These are phyloP conservation scores for Phalaenopsis aphrodite DNA, from an alignment of 106 monocot genomes.

Conservation along the genomic window DNA sequence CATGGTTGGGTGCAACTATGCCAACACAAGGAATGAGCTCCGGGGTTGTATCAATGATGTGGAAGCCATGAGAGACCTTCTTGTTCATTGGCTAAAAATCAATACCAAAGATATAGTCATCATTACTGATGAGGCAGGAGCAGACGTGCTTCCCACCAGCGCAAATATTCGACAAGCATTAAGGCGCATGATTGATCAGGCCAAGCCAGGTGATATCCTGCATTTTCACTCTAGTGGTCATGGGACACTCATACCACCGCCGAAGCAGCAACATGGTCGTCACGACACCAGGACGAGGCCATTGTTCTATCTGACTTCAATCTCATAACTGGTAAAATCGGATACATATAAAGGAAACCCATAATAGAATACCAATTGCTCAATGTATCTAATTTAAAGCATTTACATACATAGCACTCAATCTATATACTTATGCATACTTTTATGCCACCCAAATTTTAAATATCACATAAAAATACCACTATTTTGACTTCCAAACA, in stretches of 20 bases:
- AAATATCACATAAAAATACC: too few relatives aligned
- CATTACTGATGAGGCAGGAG: constrained; percentile 42
- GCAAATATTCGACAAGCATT: constrained; percentile 42
- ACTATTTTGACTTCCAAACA: too few relatives aligned
- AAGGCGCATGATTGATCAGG: constrained; percentile 29
- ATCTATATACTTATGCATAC: too few relatives aligned
- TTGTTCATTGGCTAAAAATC: constrained; percentile 56
- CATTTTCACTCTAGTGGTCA: constrained; percentile 93
- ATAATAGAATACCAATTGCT: too few relatives aligned
- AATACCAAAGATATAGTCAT: constrained; percentile 23
- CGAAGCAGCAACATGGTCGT: constrained; percentile 11
- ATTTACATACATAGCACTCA: too few relatives aligned
- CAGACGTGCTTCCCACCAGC: constrained; percentile 42
- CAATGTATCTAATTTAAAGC: too few relatives aligned
- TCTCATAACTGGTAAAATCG: constrained; percentile 48
- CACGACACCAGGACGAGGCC: constrained; percentile 36
- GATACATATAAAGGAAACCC: too few relatives aligned
- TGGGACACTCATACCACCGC: constrained; percentile 48
- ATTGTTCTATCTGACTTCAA: constrained; percentile 84
- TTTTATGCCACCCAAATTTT: too few relatives aligned
- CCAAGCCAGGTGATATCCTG: constrained; percentile 53
- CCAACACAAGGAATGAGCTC: constrained; percentile 38
- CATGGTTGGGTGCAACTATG: constrained; percentile 73
- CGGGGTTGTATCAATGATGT: constrained; percentile 80
- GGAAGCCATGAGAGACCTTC: constrained; percentile 31